phyloP scores from a whole-genome alignment of 2,329 filamentous ascomycete genomes.

The Trichoderma hamatum region DNA sequence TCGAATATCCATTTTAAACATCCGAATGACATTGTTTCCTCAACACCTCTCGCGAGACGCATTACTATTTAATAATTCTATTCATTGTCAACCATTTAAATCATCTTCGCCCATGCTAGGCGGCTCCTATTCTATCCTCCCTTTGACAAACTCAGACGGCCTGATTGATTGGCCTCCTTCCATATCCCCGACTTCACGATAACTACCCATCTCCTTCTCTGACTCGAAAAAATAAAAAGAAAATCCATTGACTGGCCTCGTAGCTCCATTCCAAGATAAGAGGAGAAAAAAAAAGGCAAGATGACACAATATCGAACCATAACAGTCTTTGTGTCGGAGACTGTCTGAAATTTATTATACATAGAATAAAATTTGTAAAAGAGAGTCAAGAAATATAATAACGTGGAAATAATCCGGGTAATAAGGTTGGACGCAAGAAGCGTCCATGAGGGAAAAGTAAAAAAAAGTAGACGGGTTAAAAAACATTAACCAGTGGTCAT shows the following conservation, averaged over 20 bases:
- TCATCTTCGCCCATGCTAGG: conserved; percentile 33
- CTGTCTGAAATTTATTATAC: conserved; percentile 39
- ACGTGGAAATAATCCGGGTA: conserved; percentile 8
- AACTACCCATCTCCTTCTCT: not conserved
- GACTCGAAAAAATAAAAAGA: not conserved
- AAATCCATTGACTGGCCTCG: not conserved
- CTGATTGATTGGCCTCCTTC: not conserved
- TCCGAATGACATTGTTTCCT: not conserved
- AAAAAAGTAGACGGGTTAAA: not conserved
- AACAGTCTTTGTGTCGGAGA: conserved; percentile 37
- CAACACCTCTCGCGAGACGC: conserved; percentile 12
- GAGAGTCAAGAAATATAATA: conserved; percentile 6
- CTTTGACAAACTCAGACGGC: not conserved
- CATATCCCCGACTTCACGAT: not conserved
- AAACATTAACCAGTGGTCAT: conserved; percentile 41
- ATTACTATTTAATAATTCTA: not conserved
- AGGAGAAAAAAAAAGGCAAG: conserved; percentile 3
- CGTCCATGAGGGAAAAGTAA: conserved; percentile 19
- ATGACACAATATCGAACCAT: conserved; percentile 16
- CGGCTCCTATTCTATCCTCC: conserved; percentile 30
- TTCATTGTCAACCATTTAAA: conserved; percentile 15
- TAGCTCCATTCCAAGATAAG: conserved; percentile 12
- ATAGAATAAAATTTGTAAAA: conserved; percentile 30
- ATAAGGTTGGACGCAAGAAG: conserved; percentile 27
- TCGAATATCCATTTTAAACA: not conserved